These are phyloP conservation scores for Xerocomus brunneocitrinus DNA, from an alignment of 768 basidiomycete genomes.

Conservation along the genomic window DNA sequence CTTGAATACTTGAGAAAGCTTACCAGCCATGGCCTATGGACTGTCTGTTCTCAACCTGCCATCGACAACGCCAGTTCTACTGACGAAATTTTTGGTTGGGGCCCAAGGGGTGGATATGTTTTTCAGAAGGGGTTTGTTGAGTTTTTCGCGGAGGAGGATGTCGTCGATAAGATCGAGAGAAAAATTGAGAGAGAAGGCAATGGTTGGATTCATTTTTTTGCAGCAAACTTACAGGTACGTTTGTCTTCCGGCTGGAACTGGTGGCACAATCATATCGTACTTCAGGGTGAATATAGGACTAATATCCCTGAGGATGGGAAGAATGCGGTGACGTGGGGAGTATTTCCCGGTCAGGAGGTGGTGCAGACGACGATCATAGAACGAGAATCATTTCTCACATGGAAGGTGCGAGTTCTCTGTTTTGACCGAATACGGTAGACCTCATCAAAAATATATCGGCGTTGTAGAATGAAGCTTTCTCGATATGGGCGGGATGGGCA, in stretches of 20 bases:
- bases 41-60: conserved; percentile 93
- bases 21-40: conserved; percentile 86
- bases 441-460: conserved; percentile 2
- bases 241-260: background rate
- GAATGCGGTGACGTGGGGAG: conserved; percentile 98
- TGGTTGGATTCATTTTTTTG: conserved; percentile 81
- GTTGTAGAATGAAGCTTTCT: conserved; percentile 88
- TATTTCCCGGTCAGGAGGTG: conserved; percentile 96
- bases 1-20: conserved; percentile 71
- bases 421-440: background rate
- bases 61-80: conserved; percentile 74
- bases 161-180: conserved; percentile 57
- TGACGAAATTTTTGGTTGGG: conserved; percentile 87
- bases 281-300: conserved; percentile 70
- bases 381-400: conserved; percentile 87
- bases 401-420: conserved; percentile 67
- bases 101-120: conserved; percentile 87
- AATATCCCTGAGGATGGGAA: conserved; percentile 76
- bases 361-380: conserved; percentile 97
- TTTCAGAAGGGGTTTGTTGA: conserved; percentile 98
- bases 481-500: conserved; percentile 95
- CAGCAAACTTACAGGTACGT: conserved; percentile 69
- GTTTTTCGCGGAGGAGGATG: conserved; percentile 73
- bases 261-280: background rate
- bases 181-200: conserved; percentile 49